Conservation (phyloP, 371 early-diverging fungal genomes). For the Capniomyces stellatus region DNA sequence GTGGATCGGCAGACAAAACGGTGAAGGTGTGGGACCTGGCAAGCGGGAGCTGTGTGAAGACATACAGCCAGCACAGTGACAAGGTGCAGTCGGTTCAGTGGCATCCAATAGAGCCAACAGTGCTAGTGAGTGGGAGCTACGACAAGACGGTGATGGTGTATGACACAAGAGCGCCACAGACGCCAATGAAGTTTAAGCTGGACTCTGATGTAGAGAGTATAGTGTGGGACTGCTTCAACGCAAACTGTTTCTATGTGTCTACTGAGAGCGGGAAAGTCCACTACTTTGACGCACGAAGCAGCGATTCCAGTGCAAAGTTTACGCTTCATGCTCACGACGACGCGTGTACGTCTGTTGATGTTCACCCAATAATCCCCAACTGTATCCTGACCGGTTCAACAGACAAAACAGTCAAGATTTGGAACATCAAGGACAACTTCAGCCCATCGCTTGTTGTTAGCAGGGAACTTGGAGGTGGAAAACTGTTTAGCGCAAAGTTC, state of each 20-base stretch:
- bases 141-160: slow-evolving; percentile 67
- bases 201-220: slow-evolving; percentile 75
- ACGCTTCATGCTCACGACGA: slow-evolving; percentile 84
- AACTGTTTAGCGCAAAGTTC: slow-evolving; percentile 68
- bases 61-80: slow-evolving; percentile 67
- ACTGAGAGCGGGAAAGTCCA: slow-evolving; percentile 77
- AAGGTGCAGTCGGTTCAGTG: slow-evolving; percentile 80
- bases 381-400: slow-evolving; percentile 81
- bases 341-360: slow-evolving; percentile 69
- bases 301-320: slow-evolving; percentile 33
- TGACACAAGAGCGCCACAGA: slow-evolving; percentile 69
- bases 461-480: slow-evolving; percentile 67
- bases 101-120: slow-evolving; percentile 73
- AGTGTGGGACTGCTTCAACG: slow-evolving; percentile 70
- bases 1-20: slow-evolving; percentile 88
- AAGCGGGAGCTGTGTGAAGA: slow-evolving; percentile 43
- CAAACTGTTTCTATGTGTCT: slow-evolving; percentile 54
- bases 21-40: slow-evolving; percentile 91
- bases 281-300: slow-evolving; percentile 65
- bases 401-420: slow-evolving; percentile 80
- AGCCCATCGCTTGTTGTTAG: slow-evolving; percentile 59
- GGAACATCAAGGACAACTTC: slow-evolving; percentile 48
- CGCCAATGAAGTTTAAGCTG: slow-evolving; percentile 29
- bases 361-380: slow-evolving; percentile 51
- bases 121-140: slow-evolving; percentile 73